Base-by-base conservation (phyloP, 1,139 yeast genomes). In the Geotrichum phurueaensis region DNA sequence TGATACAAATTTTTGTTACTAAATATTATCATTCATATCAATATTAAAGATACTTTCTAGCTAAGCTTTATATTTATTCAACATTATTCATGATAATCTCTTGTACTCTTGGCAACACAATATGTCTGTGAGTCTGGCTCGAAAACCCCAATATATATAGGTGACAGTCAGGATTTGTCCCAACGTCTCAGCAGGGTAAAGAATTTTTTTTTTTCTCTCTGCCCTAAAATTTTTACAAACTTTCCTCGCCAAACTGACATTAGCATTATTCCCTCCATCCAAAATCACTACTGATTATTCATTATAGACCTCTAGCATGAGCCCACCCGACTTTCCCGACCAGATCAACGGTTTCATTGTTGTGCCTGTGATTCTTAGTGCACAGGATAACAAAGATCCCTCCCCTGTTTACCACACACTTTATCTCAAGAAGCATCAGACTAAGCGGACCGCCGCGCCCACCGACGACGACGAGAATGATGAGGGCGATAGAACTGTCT, bases 331-430 rank as follows among this genome's bases (percentile, higher is more conserved):
- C 3, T 59, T 62, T 45, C 67, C 67, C 18, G 69, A 67, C 45
- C 68, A 81, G 64, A 77, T 84, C 54, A 83, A 81, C 68, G 88
- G 87, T 51, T 84, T 79, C 69, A 73, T 77, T 50, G 77, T 84
- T n/a, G 73, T 84, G 48, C 82, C 83, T 5, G 74, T 84, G 22
- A 69, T 68, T 58, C 70, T 83, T 56, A 77, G 79, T 22, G 72
- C 73, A 2, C 64, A 70, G 36, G 62, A 62, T 15, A 56, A 51
- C 9, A 49, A 59, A 20, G 47, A 39, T 18, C 20, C 47, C 10
- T 62, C 56, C 23, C 63, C 67, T 15, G 62, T 67, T 0, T 65
- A 64, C 61, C 76, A 73, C 65, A 65, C 69, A n/a, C 61, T 72
- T 10, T 71, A 64, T 57, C 63, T 70, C 20, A 63, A 70, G 55